These are phyloP conservation scores for Thelephora ganbajun DNA, from an alignment of 768 basidiomycete genomes.

Conservation along the genomic window DNA sequence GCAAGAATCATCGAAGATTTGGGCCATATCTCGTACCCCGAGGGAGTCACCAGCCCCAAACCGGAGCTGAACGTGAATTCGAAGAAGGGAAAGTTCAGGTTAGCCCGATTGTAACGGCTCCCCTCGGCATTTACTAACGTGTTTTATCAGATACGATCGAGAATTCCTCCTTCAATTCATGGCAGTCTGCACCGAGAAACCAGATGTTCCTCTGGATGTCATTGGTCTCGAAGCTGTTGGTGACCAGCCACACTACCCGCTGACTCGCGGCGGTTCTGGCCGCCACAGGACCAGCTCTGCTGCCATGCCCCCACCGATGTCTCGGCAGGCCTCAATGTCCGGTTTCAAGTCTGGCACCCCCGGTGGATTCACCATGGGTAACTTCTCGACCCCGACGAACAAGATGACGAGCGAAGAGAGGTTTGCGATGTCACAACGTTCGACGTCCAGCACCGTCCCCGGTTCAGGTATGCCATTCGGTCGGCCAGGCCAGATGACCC, in stretches of 20 bases:
- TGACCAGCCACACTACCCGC: conserved; percentile 33
- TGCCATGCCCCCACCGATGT: conserved; percentile 24
- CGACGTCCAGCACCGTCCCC: conserved; percentile 40
- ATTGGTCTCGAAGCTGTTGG: conserved; percentile 74
- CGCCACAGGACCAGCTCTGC: conserved; percentile 36
- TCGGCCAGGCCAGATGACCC: conserved; percentile 40
- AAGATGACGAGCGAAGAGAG: conserved; percentile 65
- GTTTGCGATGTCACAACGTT: conserved; percentile 37
- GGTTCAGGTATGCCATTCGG: conserved; percentile 32
- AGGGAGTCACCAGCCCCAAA: conserved; percentile 68
- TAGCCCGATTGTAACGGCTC: conserved; percentile 8
- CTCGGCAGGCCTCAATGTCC: conserved; percentile 31
- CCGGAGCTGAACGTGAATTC: conserved; percentile 75
- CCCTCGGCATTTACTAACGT: not conserved
- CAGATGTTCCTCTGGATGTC: conserved; percentile 80
- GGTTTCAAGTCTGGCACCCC: conserved; percentile 18
- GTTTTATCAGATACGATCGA: conserved; percentile 70
- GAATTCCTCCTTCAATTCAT: conserved; percentile 98
- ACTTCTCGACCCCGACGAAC: conserved; percentile 44
- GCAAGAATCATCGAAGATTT: conserved; percentile 83
- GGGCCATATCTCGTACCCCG: conserved; percentile 63
- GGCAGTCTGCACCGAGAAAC: conserved; percentile 88
- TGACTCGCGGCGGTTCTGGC: conserved; percentile 53
- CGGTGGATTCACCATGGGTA: conserved; percentile 43
- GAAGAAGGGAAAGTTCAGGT: conserved; percentile 85